phyloP scores from a whole-genome alignment of 2,329 filamentous ascomycete species.

The Verticillium isaacii region DNA sequence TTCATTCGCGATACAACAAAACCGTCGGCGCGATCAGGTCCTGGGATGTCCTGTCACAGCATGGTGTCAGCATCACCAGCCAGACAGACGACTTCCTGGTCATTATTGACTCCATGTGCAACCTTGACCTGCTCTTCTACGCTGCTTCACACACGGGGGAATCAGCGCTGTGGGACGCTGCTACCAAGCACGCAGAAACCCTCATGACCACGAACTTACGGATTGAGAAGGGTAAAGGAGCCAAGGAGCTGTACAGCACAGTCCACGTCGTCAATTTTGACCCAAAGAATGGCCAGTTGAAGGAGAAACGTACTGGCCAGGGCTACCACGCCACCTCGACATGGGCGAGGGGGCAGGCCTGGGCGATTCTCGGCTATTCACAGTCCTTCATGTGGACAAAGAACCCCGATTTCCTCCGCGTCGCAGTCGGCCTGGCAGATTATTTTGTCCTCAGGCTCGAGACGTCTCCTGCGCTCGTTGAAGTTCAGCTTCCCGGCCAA shows the following conservation, averaged over 20 bases:
- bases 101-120: slow-evolving; percentile 38
- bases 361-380: slow-evolving; percentile 45
- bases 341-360: slow-evolving; percentile 48
- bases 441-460: slow-evolving; percentile 42
- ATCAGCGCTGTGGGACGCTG: slow-evolving; percentile 18
- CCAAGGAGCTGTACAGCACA: slow-evolving; percentile 25
- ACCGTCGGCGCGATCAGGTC: slow-evolving; percentile 41
- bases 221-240: slow-evolving; percentile 18
- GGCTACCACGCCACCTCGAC: slow-evolving; percentile 40
- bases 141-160: slow-evolving; percentile 25
- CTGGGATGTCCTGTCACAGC: slow-evolving; percentile 34
- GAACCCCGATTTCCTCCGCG: slow-evolving; percentile 35
- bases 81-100: slow-evolving; percentile 29
- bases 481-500: slow-evolving; percentile 15
- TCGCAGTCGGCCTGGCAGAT: slow-evolving; percentile 39
- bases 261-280: slow-evolving; percentile 47
- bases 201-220: slow-evolving; percentile 35
- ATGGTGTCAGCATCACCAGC: slow-evolving; percentile 24
- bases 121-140: slow-evolving; percentile 31
- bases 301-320: slow-evolving; percentile 41
- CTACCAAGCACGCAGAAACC: slow-evolving; percentile 33
- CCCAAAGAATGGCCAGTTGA: slow-evolving; percentile 33
- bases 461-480: slow-evolving; percentile 23
- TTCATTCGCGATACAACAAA: slow-evolving; percentile 36
- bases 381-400: slow-evolving; percentile 45